Conservation (phyloP, 78 protist genomes). For the Pigoraptor vietnamica region DNA sequence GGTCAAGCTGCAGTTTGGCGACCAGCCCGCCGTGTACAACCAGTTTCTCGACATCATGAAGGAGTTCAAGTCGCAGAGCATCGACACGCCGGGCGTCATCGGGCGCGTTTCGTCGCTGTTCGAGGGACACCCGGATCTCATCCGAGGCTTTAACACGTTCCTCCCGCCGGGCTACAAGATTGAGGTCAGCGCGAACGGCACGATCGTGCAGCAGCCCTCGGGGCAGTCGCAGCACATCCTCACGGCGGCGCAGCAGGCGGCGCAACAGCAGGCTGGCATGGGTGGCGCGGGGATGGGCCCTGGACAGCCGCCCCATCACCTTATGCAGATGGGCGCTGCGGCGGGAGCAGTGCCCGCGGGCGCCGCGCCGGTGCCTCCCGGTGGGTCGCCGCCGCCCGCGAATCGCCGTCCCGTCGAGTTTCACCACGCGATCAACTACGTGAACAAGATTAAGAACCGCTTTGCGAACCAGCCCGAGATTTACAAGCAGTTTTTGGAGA, state of each 20-base stretch:
- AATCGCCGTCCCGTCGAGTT: slow-evolving; percentile 57
- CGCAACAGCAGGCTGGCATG: neutral
- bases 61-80: slow-evolving; percentile 84
- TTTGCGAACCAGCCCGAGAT: slow-evolving; percentile 72
- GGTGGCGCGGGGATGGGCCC: neutral
- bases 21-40: slow-evolving; percentile 78
- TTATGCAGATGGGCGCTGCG: neutral
- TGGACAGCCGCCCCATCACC: slow-evolving; percentile 9
- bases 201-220: neutral
- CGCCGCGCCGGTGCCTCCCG: neutral
- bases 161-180: slow-evolving; percentile 86
- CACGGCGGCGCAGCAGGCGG: neutral
- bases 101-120: slow-evolving; percentile 74
- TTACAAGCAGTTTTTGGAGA: slow-evolving; percentile 82
- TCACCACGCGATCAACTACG: slow-evolving; percentile 75
- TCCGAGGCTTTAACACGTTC: slow-evolving; percentile 89
- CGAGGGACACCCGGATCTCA: slow-evolving; percentile 71
- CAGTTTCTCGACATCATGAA: slow-evolving; percentile 90
- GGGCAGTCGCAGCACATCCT: neutral
- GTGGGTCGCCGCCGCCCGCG: neutral
- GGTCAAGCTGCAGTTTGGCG: slow-evolving; percentile 79
- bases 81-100: slow-evolving; percentile 89
- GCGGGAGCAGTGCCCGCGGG: slow-evolving; percentile 4
- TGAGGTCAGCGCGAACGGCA: slow-evolving; percentile 20
- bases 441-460: slow-evolving; percentile 74